phyloP scores from a whole-genome alignment of 148 eudicot species.

The Oxyria digyna region DNA sequence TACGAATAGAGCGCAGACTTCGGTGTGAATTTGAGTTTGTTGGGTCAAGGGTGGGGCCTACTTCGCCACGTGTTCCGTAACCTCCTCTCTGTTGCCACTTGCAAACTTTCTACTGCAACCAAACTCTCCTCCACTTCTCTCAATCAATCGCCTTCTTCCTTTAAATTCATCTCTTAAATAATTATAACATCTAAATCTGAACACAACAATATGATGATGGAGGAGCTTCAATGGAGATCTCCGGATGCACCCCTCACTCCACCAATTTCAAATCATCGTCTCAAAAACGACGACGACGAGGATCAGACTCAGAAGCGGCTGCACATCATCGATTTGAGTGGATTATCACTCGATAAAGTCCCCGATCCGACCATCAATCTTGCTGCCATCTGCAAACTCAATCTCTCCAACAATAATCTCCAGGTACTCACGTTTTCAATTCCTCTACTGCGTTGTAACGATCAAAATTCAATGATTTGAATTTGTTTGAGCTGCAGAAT shows the following conservation, averaged over 20 bases:
- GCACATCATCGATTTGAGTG: conserved; percentile 52
- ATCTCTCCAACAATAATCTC: conserved; percentile 68
- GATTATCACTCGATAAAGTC: conserved; percentile 32
- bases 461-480: background rate
- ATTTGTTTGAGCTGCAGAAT: conserved; percentile 18
- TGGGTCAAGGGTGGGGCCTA: background rate
- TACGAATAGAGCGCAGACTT: too few species aligned
- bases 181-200: background rate
- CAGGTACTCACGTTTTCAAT: conserved; percentile 23
- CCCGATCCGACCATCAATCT: conserved; percentile 42
- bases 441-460: background rate
- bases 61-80: background rate
- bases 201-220: background rate
- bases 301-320: background rate
- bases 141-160: background rate
- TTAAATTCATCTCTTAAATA: too few species aligned
- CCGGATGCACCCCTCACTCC: background rate
- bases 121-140: too few species aligned
- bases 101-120: background rate
- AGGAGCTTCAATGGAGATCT: background rate
- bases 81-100: background rate
- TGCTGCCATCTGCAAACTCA: conserved; percentile 54
- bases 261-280: background rate
- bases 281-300: background rate
- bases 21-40: too few species aligned